Evolutionary conservation across 768 basidiomycete species (phyloP).

Genomic region (Dioszegia aurantiaca): DNA sequence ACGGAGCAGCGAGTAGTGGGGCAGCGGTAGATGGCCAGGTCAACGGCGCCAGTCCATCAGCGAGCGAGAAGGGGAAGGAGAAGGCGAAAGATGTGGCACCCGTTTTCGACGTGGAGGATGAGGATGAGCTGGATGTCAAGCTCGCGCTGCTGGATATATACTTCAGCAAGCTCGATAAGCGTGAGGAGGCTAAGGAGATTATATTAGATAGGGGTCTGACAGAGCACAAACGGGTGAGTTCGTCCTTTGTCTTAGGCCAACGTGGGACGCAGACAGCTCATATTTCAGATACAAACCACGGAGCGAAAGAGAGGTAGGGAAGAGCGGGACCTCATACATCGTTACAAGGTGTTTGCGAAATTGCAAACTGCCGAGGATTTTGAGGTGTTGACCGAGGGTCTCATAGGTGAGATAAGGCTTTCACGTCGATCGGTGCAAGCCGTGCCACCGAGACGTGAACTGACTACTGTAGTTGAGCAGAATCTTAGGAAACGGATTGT

Average conservation of each 20-base stretch:
- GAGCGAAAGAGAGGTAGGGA: constrained; percentile 90
- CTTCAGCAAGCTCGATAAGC: constrained; percentile 77
- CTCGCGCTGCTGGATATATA: constrained; percentile 86
- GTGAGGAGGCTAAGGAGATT: constrained; percentile 77
- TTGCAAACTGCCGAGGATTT: constrained; percentile 89
- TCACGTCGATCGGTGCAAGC: too few relatives aligned
- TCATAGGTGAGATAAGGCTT: constrained; percentile 68
- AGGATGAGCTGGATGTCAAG: constrained; percentile 81
- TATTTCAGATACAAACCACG: constrained; percentile 72
- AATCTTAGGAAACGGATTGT: constrained; percentile 80
- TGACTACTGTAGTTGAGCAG: constrained; percentile 66
- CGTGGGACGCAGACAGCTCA: not conserved
- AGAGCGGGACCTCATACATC: constrained; percentile 83
- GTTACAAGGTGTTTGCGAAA: constrained; percentile 83
- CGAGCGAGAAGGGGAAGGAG: constrained; percentile 19
- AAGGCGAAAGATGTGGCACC: constrained; percentile 24
- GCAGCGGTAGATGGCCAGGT: not conserved
- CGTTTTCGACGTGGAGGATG: constrained; percentile 65
- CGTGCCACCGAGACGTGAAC: not conserved
- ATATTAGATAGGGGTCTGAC: constrained; percentile 88
- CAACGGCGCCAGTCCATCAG: too few relatives aligned
- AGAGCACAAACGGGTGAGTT: constrained; percentile 85
- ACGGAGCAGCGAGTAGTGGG: not conserved
- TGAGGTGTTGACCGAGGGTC: constrained; percentile 79
- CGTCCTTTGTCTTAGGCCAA: not conserved